Evolutionary conservation across 2,329 filamentous ascomycete species (phyloP).

Genomic region (Gremmenia infestans): DNA sequence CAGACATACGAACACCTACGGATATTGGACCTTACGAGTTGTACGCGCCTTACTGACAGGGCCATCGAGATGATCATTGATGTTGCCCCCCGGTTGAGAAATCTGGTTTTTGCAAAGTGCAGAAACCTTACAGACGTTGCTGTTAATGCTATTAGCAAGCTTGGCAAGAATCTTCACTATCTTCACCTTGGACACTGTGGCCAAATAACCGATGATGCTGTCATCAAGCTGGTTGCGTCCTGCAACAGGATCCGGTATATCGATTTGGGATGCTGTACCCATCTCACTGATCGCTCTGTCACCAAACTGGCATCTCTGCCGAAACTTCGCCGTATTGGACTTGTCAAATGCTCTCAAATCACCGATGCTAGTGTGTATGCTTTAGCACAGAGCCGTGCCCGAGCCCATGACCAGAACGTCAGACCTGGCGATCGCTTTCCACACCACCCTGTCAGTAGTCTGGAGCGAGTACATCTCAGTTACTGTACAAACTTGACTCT

Average conservation of each 20-base stretch:
- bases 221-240: slow-evolving; percentile 73
- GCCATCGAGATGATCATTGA: slow-evolving; percentile 85
- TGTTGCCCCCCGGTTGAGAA: slow-evolving; percentile 80
- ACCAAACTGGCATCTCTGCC: slow-evolving; percentile 78
- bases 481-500: slow-evolving; percentile 86
- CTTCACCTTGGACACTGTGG: slow-evolving; percentile 92
- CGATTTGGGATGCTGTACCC: slow-evolving; percentile 89
- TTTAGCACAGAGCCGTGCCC: slow-evolving; percentile 58
- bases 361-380: slow-evolving; percentile 86
- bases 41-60: slow-evolving; percentile 74
- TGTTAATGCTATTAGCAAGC: slow-evolving; percentile 77
- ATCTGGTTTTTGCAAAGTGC: slow-evolving; percentile 92
- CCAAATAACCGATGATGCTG: slow-evolving; percentile 83
- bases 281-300: slow-evolving; percentile 83
- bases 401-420: slow-evolving; percentile 34
- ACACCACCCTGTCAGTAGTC: slow-evolving; percentile 29
- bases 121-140: slow-evolving; percentile 85
- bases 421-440: slow-evolving; percentile 13
- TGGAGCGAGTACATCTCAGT: slow-evolving; percentile 93
- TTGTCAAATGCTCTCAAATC: slow-evolving; percentile 90
- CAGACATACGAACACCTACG: slow-evolving; percentile 79
- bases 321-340: slow-evolving; percentile 87
- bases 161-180: slow-evolving; percentile 96
- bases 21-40: slow-evolving; percentile 91
- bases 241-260: slow-evolving; percentile 98